A percentile compares a stretch with the other conserved stretches of the same genome.
phyloP scores from a whole-genome alignment of 345 rosid genomes.

The Melaleuca alternifolia region DNA sequence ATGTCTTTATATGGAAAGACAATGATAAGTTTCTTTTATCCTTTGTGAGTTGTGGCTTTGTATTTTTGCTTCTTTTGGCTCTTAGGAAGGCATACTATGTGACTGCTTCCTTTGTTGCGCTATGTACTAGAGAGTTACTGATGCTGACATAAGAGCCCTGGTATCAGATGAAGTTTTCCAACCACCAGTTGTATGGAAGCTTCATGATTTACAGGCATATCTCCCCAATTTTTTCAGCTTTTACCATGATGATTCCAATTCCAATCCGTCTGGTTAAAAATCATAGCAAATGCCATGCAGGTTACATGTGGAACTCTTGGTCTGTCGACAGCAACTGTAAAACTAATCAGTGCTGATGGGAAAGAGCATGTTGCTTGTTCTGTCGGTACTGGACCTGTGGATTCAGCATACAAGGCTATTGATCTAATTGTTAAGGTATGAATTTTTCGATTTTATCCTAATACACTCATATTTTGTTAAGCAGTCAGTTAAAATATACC shows the following conservation, averaged over 20 bases:
- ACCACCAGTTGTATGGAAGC: conserved; percentile 77
- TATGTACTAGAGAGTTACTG: conserved; percentile 59
- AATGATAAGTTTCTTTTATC: background rate
- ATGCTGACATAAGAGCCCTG: conserved; percentile 82
- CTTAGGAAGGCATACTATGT: background rate
- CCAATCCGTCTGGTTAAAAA: background rate
- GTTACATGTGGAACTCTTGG: conserved; percentile 91
- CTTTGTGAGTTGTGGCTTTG: background rate
- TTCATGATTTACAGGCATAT: conserved; percentile 72
- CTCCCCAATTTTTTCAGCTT: background rate
- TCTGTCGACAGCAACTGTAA: conserved; percentile 88
- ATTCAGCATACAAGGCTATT: conserved; percentile 95
- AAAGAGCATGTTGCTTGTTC: conserved; percentile 68
- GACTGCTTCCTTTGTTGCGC: background rate
- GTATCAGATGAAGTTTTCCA: conserved; percentile 98
- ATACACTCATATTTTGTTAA: background rate
- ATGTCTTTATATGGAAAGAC: background rate
- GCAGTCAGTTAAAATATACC: background rate
- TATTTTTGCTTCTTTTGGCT: background rate
- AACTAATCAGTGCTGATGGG: conserved; percentile 62
- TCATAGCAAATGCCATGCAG: conserved; percentile 20
- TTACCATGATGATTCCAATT: background rate
- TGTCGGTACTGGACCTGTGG: conserved; percentile 89
- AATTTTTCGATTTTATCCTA: background rate
- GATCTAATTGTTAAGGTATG: conserved; percentile 78